Base-by-base conservation (phyloP, 768 basidiomycete genomes). In the Suillus placidus region DNA sequence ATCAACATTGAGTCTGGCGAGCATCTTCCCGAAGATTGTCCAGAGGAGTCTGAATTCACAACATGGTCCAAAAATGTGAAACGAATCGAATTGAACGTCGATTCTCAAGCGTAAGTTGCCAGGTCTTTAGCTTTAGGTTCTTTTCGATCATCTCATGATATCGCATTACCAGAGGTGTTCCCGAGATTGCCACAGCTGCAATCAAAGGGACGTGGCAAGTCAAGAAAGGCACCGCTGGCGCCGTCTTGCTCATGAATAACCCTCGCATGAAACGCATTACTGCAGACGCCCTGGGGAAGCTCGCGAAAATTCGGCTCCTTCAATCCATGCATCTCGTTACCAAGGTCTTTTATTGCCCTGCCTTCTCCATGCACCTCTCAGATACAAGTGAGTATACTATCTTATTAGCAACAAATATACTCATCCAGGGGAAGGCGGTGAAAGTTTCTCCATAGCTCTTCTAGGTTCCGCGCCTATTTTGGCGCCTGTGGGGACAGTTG, bases 131-230 rank as follows among this genome's bases (percentile, higher is more conserved):
- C 14, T 23, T 26, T 26, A 26, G 26, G 26, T 26, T 26, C 26
- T 26, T 26, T 57, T 23, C 35, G 23, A 38, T 26, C 4, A 23
- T 38, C 14, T 57, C 14, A 1, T 23, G 3, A 23, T 26, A 35
- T 23, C 35, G n/a, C 56, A 57, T 37, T 30, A 52, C n/a, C 7
- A 56, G n/a, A 10, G 4, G 14, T 16, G 12, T 57, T 13, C 56
- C 56, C 26, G 56, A 23, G 14, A 23, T 57, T 16, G 14, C n/a
- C 7, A 26, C 8, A 8, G 56, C 56, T 57, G 14, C 37, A 9
- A 57, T 57, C 8, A 57, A 38, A 57, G 56, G 56, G 14, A 57
- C 56, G 16, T 57, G 37, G 56, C 23, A 57, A 16, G 35, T 38
- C 1, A 57, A 38, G 37, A 57, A 57, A 38, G 56, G 37, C 37